Evolutionary conservation across 2,329 filamentous ascomycete species (phyloP), one percentile per base, ranked within the genome.

Genomic region (Coniochaeta sp.): DNA sequence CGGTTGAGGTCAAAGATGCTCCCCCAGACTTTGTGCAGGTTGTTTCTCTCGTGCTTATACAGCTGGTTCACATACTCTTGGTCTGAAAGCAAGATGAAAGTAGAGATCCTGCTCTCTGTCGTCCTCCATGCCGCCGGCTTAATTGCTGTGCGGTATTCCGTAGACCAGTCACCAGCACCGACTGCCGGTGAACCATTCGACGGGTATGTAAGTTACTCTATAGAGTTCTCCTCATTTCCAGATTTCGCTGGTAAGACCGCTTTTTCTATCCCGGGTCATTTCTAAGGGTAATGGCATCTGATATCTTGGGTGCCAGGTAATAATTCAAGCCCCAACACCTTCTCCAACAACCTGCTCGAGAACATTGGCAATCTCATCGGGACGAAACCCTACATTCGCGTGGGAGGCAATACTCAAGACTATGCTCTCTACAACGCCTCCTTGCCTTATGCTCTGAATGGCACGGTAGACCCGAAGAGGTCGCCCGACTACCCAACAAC

Each of bases 391-490:
- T 77, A 83, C 64, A 81, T 88, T 60, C 76, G 85, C 17, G 83
- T 88, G 1, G 85, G 86, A 3, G 86, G 85, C n/a, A 88, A 87
- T 66, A 87, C 85, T 0, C 85, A 88, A 70, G 85, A 88, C 72
- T 86, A 82, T 64, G 83, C 83, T 6, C 74, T 88, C 40, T 88
- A 84, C 70, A 79, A 87, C 63, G 71, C 77, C 1, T 77, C 76
- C 4, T 78, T 85, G 6, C 68, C 75, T 1, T 72, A 74, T 7
- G 81, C 80, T 6, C 73, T 81, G 11, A 76, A 84, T 57, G 84
- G 84, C 33, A 83, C 77, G 1, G 73, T 81, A 58, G 75, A 85
- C 60, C 74, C 76, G 0, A 68, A 70, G 0, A 74, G 78, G 24
- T 84, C 83, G 0, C 62, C 70, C 0, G 84, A 88, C 69, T 88